Percentiles rank a stretch among this genome's conserved stretches.
Evolutionary conservation across 1,284 basidiomycete genomes (phyloP).

Genomic region (Grifola frondosa): DNA sequence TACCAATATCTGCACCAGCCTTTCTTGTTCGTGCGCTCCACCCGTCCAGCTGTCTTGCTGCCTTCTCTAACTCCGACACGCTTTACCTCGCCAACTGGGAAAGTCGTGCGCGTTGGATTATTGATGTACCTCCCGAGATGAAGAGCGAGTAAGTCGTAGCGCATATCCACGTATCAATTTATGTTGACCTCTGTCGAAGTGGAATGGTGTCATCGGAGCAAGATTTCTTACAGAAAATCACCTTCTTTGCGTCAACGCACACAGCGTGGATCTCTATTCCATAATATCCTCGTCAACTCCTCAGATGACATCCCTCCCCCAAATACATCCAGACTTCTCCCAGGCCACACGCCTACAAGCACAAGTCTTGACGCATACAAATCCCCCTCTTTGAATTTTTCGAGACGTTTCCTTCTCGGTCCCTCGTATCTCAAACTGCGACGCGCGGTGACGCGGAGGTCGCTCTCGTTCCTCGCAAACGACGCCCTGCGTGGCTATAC

Average conservation of each 20-base stretch:
- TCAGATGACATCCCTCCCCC: neutral
- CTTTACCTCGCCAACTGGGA: constrained; percentile 38
- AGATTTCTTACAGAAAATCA: constrained; percentile 46
- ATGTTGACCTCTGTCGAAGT: constrained; percentile 33
- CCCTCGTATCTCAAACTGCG: neutral
- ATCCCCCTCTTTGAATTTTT: constrained; percentile 31
- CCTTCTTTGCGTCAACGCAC: constrained; percentile 48
- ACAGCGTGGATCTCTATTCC: constrained; percentile 49
- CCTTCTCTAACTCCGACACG: constrained; percentile 29
- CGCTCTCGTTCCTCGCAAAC: constrained; percentile 45
- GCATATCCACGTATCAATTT: neutral
- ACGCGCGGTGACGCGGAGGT: constrained; percentile 4
- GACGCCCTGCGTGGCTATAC: constrained; percentile 55
- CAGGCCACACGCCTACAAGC: neutral
- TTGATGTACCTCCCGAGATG: constrained; percentile 24
- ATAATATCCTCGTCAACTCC: constrained; percentile 4
- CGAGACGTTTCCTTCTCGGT: constrained; percentile 43
- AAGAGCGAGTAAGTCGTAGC: constrained; percentile 33
- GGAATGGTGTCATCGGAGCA: constrained; percentile 47
- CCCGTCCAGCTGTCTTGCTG: constrained; percentile 26
- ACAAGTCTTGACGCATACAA: constrained; percentile 6
- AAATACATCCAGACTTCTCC: neutral
- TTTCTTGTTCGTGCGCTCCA: constrained; percentile 37
- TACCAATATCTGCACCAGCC: constrained; percentile 20
- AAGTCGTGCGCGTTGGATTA: constrained; percentile 17